phyloP scores from a whole-genome alignment of 2,329 filamentous ascomycete genomes.

The Aspergillus eucalypticola region DNA sequence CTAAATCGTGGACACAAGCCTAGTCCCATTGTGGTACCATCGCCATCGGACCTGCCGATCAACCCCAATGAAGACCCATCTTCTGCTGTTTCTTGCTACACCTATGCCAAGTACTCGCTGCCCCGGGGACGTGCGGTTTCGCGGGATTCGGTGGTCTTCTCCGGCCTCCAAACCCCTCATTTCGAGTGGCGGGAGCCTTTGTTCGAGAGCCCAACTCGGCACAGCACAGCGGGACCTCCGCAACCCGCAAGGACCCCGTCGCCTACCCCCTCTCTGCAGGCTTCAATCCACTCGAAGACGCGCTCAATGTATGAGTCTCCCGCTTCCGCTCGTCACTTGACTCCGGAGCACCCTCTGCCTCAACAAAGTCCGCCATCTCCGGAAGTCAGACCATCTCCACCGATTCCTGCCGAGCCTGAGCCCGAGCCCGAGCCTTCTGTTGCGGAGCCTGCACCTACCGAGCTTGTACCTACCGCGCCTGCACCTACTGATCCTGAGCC shows the following conservation, averaged over 20 bases:
- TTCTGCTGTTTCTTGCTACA: slow-evolving; percentile 69
- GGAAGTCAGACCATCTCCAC: not conserved
- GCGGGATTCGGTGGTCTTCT: slow-evolving; percentile 62
- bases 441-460: slow-evolving; percentile 10
- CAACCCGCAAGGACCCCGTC: slow-evolving; percentile 34
- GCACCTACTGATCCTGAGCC: slow-evolving; percentile 12
- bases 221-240: slow-evolving; percentile 26
- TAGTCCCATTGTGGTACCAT: slow-evolving; percentile 36
- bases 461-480: slow-evolving; percentile 10
- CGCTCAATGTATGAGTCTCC: slow-evolving; percentile 32
- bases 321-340: slow-evolving; percentile 19
- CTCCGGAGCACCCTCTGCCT: slow-evolving; percentile 12
- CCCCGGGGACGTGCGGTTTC: slow-evolving; percentile 80
- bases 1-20: slow-evolving; percentile 33
- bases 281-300: slow-evolving; percentile 28
- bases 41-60: slow-evolving; percentile 23
- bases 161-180: slow-evolving; percentile 56
- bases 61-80: slow-evolving; percentile 32
- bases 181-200: slow-evolving; percentile 65
- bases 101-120: slow-evolving; percentile 80
- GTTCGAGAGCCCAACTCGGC: slow-evolving; percentile 42
- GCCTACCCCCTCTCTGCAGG: slow-evolving; percentile 26
- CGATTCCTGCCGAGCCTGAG: not conserved
- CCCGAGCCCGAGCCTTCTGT: not conserved
- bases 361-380: slow-evolving; percentile 6